A percentile compares a stretch with the other conserved stretches of the same genome.
phyloP scores from a whole-genome alignment of 129 eudicot species.

The Deinandra increscens region DNA sequence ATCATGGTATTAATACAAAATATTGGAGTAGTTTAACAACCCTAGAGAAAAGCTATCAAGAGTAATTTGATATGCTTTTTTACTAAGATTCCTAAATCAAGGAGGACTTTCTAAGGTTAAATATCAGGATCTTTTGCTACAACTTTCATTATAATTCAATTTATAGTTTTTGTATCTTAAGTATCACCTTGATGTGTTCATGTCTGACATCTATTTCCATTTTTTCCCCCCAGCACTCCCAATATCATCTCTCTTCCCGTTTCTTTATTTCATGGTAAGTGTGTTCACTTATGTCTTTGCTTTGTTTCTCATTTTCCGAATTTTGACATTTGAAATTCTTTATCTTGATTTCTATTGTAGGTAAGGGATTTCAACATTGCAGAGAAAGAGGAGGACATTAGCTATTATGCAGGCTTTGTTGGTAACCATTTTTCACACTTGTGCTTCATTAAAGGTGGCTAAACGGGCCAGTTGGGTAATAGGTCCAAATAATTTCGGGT shows the following conservation, averaged over 20 bases:
- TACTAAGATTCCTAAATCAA: too few species aligned
- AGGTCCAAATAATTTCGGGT: background rate
- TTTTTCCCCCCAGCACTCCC: conserved; percentile 64
- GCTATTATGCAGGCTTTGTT: conserved; percentile 86
- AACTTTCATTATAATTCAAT: background rate
- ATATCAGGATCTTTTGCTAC: background rate
- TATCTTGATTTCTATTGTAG: conserved; percentile 38
- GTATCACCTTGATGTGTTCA: background rate
- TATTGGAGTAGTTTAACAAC: too few species aligned
- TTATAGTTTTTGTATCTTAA: background rate
- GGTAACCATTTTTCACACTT: conserved; percentile 41
- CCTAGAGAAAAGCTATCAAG: too few species aligned
- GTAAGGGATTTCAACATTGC: conserved; percentile 81
- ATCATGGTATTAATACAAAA: too few species aligned
- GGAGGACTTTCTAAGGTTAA: background rate
- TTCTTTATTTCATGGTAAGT: conserved; percentile 88
- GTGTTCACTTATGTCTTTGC: background rate
- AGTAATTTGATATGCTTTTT: background rate
- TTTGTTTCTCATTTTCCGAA: background rate
- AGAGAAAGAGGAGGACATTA: conserved; percentile 67
- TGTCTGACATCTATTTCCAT: conserved; percentile 14
- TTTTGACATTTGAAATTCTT: background rate
- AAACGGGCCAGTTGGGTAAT: background rate
- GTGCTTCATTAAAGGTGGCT: background rate
- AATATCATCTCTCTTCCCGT: conserved; percentile 84